Percentiles rank a stretch among this genome's conserved stretches.
Evolutionary conservation across 2,329 filamentous ascomycete species (phyloP).

Genomic region (Cladosporium sp.): DNA sequence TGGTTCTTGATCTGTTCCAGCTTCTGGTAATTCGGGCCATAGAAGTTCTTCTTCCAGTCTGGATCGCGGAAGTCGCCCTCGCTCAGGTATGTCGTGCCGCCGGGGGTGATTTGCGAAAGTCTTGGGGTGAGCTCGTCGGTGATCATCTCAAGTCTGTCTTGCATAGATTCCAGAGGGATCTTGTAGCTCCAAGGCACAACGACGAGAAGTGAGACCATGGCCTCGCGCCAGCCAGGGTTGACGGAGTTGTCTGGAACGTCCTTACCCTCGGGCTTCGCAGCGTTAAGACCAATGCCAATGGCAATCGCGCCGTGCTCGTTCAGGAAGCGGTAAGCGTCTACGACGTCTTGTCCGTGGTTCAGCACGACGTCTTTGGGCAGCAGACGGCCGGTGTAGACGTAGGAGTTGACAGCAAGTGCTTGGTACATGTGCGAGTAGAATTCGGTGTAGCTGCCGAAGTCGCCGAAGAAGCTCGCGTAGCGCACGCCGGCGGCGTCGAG

Average conservation of each 20-base stretch:
- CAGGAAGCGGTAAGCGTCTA: slow-evolving; percentile 31
- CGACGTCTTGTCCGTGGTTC: slow-evolving; percentile 29
- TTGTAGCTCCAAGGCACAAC: slow-evolving; percentile 37
- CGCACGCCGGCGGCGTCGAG: slow-evolving; percentile 36
- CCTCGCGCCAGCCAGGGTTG: slow-evolving; percentile 37
- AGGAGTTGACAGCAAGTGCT: slow-evolving; percentile 29
- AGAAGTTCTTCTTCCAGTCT: slow-evolving; percentile 40
- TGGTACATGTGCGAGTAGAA: slow-evolving; percentile 32
- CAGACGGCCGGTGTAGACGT: slow-evolving; percentile 27
- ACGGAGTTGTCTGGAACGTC: slow-evolving; percentile 37
- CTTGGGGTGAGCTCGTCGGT: slow-evolving; percentile 37
- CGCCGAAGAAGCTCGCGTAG: slow-evolving; percentile 28
- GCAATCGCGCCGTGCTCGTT: slow-evolving; percentile 33
- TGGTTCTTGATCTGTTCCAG: slow-evolving; percentile 37
- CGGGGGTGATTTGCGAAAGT: slow-evolving; percentile 37
- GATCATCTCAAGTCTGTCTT: slow-evolving; percentile 34
- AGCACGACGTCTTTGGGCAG: slow-evolving; percentile 33
- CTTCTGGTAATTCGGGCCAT: slow-evolving; percentile 37
- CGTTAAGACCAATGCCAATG: slow-evolving; percentile 38
- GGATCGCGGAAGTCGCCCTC: slow-evolving; percentile 37
- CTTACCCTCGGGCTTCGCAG: slow-evolving; percentile 29
- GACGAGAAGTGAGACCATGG: slow-evolving; percentile 34
- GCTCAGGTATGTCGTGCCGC: slow-evolving; percentile 35
- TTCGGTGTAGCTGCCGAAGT: slow-evolving; percentile 32
- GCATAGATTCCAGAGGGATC: slow-evolving; percentile 34